These are phyloP conservation scores for Aegilops tauschii DNA, from an alignment of 176 grass and related monocot genomes.

Conservation along the genomic window DNA sequence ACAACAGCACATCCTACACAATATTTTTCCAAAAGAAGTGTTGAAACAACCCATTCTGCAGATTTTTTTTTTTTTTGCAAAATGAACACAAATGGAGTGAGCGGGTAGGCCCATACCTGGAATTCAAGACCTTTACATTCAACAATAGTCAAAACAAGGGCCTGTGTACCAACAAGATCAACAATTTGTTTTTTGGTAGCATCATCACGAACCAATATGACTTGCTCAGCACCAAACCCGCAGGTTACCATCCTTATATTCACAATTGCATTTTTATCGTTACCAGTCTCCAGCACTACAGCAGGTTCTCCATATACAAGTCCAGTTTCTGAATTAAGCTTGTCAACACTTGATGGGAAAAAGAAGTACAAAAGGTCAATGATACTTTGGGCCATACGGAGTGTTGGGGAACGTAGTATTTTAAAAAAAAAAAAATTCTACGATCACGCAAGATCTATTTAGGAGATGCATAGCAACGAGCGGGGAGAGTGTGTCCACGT, in stretches of 20 bases:
- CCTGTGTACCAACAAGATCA: constrained; percentile 61
- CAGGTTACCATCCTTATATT: constrained; percentile 36
- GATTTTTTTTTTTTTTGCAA: background rate
- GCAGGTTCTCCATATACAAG: constrained; percentile 85
- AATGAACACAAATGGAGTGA: background rate
- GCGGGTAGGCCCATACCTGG: constrained; percentile 44
- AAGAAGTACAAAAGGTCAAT: constrained; percentile 71
- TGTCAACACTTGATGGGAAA: constrained; percentile 74
- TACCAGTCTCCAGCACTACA: constrained; percentile 62
- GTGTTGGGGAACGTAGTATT: no score
- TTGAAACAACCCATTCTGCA: background rate
- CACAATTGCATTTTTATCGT: constrained; percentile 75
- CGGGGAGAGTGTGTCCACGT: no score
- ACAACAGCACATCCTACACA: constrained; percentile 79
- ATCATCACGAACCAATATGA: constrained; percentile 45
- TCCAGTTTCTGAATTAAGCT: constrained; percentile 63
- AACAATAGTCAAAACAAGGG: constrained; percentile 83
- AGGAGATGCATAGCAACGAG: no score
- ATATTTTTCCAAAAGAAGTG: background rate
- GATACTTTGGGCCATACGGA: constrained; percentile 54
- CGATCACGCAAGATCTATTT: no score
- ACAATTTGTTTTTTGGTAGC: constrained; percentile 58
- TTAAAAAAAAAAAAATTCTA: no score
- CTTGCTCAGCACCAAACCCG: constrained; percentile 13
- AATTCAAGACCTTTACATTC: constrained; percentile 96